Percentiles rank a stretch among this genome's conserved stretches.
These are phyloP conservation scores for Pulveroboletus sp. DNA, from an alignment of 1,284 basidiomycete species.

Conservation along the genomic window DNA sequence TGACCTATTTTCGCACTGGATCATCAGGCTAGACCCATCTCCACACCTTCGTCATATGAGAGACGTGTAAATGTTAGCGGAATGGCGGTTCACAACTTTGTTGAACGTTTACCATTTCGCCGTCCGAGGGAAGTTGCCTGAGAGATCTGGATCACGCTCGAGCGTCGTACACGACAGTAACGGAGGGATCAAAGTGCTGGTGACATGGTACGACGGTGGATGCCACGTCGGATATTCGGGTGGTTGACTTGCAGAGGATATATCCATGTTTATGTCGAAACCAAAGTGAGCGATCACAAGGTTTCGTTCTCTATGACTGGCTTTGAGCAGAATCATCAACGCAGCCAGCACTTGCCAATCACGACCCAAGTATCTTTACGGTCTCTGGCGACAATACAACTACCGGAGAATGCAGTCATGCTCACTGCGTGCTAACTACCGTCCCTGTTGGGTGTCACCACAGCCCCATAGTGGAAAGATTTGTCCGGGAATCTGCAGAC, in stretches of 20 bases:
- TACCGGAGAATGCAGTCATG: too few relatives aligned
- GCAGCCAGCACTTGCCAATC: too few relatives aligned
- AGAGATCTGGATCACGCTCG: slow-evolving; percentile 26
- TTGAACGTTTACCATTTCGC: slow-evolving; percentile 48
- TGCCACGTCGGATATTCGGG: slow-evolving; percentile 11
- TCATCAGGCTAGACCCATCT: slow-evolving; percentile 59
- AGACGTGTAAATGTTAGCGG: not conserved
- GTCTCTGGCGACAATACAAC: too few relatives aligned
- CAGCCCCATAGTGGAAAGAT: not conserved
- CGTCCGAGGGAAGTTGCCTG: slow-evolving; percentile 48
- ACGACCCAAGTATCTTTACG: too few relatives aligned
- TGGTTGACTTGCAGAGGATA: not conserved
- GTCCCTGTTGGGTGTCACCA: too few relatives aligned
- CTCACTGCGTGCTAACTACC: too few relatives aligned
- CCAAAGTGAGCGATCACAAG: too few relatives aligned
- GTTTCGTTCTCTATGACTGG: too few relatives aligned
- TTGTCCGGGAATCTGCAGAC: not conserved
- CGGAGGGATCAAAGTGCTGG: not conserved
- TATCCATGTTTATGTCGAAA: not conserved
- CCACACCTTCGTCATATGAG: slow-evolving; percentile 51
- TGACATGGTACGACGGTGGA: slow-evolving; percentile 17
- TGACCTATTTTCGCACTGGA: slow-evolving; percentile 61
- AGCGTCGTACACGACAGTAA: slow-evolving; percentile 16
- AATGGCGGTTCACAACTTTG: not conserved
- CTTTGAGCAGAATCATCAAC: too few relatives aligned